A percentile compares a stretch with the other conserved stretches of the same genome.
These are phyloP conservation scores for Avena insularis DNA, from an alignment of 176 grass and related monocot species.

Conservation along the genomic window DNA sequence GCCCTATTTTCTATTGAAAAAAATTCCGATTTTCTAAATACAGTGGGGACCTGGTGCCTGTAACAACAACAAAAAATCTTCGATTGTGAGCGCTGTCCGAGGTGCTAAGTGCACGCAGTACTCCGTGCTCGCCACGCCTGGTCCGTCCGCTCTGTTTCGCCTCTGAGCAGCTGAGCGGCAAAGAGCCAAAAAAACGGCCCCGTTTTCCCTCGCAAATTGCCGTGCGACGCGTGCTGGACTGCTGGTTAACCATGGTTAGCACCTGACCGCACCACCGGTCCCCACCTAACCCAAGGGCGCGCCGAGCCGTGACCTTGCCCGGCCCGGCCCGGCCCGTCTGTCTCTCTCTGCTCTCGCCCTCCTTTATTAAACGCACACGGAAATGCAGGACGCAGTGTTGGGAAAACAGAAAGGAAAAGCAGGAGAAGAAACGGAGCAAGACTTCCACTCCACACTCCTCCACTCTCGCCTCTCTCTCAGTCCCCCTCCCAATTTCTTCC, in stretches of 20 bases:
- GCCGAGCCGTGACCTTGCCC: neutral
- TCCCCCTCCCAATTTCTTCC: neutral
- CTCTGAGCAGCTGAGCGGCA: neutral
- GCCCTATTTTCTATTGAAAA: no score
- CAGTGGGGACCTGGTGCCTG: no score
- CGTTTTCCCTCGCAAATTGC: neutral
- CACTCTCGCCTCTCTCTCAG: slow-evolving; percentile 1
- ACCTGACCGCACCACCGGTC: slow-evolving; percentile 41
- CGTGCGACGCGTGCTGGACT: neutral
- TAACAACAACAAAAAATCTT: no score
- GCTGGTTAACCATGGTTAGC: slow-evolving; percentile 53
- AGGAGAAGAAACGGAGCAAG: slow-evolving; percentile 9
- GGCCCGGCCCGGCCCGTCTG: no score
- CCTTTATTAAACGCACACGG: slow-evolving; percentile 63
- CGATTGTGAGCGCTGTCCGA: neutral
- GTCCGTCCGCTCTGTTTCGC: neutral
- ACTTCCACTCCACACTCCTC: slow-evolving; percentile 42
- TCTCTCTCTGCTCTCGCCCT: neutral
- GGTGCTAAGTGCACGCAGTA: neutral
- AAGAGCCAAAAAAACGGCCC: neutral
- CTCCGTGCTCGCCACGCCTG: neutral
- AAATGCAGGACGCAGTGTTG: slow-evolving; percentile 43
- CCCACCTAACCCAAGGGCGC: slow-evolving; percentile 18
- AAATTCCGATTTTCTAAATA: no score
- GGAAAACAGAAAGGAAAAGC: slow-evolving; percentile 40